Evolutionary conservation across 1,139 yeast species (phyloP), one percentile per base, ranked within the genome.

Genomic region (Nadsonia commutata): DNA sequence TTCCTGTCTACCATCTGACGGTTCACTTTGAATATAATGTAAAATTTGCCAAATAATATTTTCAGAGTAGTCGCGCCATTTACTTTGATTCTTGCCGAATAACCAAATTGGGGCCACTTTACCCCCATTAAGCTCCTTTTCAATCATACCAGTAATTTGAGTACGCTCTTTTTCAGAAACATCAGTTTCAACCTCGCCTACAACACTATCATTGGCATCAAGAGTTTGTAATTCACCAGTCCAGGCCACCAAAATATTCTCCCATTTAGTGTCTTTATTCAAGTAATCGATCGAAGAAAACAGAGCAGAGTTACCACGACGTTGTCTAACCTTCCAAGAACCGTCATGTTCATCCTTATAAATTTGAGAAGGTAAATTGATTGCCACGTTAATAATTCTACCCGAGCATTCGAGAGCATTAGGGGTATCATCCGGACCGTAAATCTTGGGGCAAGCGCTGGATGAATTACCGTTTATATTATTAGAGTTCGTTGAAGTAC

Each of bases 21-120:
- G 71, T 36, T 72, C 65, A 43, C 79, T 80, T 62, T 84, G 82
- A 58, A 88, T 83, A 63, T 90, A 90, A 60, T 93, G 98, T 61
- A 88, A 78, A 2, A 85, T 80, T 1, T 96, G 95, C 97, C 98
- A 93, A 39, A 93, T 67, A 20, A 80, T 80, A 53, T 81, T 77
- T 57, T 90, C 98, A 0, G 97, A 95, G 58, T 85, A 88, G 48
- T 70, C 68, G 18, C 20, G 18, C 22, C 37, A 37, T 16, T 38
- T 38, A 27, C 18, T 45, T 36, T 40, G 38, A 27, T 38, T 36
- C 81, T 51, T 71, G 50, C 88, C 70, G 47, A 80, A 67, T 40
- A 86, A 67, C 95, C 95, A 86, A 41, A 88, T 82, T 0, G 96
- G 95, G 57, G 80, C 90, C 40, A 81, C 70, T 47, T 74, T 69